Conservation (phyloP, 2,329 filamentous ascomycete species). For the Sporothrix inflata region DNA sequence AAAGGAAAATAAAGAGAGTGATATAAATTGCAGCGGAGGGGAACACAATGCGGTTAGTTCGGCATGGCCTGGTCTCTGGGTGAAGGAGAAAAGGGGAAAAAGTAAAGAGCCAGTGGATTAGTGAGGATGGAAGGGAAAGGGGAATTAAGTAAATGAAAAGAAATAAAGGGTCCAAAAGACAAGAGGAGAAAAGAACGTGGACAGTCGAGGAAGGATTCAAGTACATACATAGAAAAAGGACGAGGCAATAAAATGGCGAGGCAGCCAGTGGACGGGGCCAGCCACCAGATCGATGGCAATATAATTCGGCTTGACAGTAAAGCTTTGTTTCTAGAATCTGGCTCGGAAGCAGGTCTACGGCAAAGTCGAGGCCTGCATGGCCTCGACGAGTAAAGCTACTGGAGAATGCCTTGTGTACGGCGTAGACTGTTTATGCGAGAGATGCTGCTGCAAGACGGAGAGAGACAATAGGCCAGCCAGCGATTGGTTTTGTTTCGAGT, state of each 20-base stretch:
- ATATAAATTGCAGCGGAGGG: conserved; percentile 9
- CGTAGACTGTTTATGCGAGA: not conserved
- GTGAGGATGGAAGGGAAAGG: not conserved
- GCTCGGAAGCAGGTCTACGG: not conserved
- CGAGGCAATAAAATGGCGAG: not conserved
- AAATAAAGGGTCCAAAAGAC: not conserved
- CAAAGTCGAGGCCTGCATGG: not conserved
- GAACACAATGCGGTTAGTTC: not conserved
- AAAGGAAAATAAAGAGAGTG: not conserved
- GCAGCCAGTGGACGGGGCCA: not conserved
- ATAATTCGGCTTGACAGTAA: not conserved
- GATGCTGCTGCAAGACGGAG: not conserved
- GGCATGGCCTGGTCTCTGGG: not conserved
- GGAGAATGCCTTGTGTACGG: not conserved
- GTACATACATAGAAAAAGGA: not conserved
- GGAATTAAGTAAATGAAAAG: not conserved
- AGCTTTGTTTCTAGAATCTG: not conserved
- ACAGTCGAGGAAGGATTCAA: not conserved
- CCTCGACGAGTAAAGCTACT: not conserved
- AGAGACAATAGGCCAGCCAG: not conserved
- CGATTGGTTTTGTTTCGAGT: not conserved
- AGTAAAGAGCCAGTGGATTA: no score
- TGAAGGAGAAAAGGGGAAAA: not conserved
- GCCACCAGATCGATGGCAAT: not conserved
- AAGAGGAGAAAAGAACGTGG: not conserved